These are phyloP conservation scores for Apiospora pterosperma DNA, from an alignment of 2,329 filamentous ascomycete genomes.

Conservation along the genomic window DNA sequence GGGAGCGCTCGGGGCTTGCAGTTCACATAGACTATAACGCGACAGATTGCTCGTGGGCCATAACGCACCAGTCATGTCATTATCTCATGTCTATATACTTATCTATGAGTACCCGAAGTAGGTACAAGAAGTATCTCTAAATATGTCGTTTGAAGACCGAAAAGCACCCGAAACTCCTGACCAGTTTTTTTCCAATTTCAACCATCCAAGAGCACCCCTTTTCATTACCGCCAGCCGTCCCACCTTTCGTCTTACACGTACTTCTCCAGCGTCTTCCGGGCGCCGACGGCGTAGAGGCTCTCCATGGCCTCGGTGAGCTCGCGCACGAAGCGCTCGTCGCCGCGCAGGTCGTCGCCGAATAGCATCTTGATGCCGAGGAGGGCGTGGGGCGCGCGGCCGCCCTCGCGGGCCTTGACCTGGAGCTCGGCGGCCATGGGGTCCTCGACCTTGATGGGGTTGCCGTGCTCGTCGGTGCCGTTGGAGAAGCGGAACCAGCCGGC, in stretches of 20 bases:
- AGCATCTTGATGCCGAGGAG: conserved; percentile 44
- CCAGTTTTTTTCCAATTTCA: background rate
- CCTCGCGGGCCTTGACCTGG: conserved; percentile 39
- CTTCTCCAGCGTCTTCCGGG: conserved; percentile 47
- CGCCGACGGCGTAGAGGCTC: conserved; percentile 42
- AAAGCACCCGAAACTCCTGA: background rate
- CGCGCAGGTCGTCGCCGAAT: conserved; percentile 49
- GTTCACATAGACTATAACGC: no score
- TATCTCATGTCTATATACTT: background rate
- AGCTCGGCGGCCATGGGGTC: conserved; percentile 48
- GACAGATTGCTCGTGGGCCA: background rate
- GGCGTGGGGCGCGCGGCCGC: conserved; percentile 36
- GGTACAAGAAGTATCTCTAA: background rate
- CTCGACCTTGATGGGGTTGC: conserved; percentile 38
- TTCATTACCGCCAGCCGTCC: background rate
- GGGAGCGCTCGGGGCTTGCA: no score
- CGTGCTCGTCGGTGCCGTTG: conserved; percentile 45
- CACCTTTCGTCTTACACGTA: conserved; percentile 23
- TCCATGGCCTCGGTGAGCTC: conserved; percentile 45
- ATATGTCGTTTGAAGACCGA: background rate
- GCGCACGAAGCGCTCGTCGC: conserved; percentile 43
- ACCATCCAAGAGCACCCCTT: background rate
- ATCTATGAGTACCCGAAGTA: background rate
- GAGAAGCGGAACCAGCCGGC: conserved; percentile 47
- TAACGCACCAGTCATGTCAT: background rate